Conservation (phyloP, 768 basidiomycete genomes). For the Xerocomus brunneocitrinus region DNA sequence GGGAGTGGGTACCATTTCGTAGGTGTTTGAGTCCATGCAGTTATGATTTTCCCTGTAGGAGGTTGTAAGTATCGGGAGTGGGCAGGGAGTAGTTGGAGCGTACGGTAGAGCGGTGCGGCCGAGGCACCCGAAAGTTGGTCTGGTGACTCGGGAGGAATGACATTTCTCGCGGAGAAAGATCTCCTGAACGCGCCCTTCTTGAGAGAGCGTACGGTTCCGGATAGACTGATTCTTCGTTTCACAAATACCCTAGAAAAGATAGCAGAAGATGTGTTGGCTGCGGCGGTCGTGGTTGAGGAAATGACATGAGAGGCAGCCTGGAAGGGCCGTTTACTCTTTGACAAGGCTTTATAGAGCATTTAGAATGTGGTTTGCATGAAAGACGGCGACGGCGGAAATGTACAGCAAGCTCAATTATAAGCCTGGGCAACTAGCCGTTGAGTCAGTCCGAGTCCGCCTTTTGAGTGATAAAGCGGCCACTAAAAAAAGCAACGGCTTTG, state of each 20-base stretch:
- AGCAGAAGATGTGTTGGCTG: conserved; percentile 31
- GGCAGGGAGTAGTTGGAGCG: background rate
- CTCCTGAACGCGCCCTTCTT: conserved; percentile 22
- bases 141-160: conserved; percentile 39
- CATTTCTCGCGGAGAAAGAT: conserved; percentile 24
- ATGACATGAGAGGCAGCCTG: conserved; percentile 47
- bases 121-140: conserved; percentile 37
- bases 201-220: conserved; percentile 29
- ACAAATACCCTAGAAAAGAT: conserved; percentile 31
- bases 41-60: conserved; percentile 53
- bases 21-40: conserved; percentile 82
- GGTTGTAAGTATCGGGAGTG: conserved; percentile 1
- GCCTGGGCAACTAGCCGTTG: background rate
- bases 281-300: conserved; percentile 25
- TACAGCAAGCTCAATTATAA: conserved; percentile 3
- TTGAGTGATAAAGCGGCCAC: background rate
- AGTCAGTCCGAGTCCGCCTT: conserved; percentile 4
- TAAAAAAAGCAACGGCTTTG: conserved; percentile 19
- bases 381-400: conserved; percentile 4
- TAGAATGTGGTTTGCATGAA: conserved; percentile 18
- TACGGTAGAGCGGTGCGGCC: conserved; percentile 47
- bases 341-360: conserved; percentile 29
- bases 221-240: conserved; percentile 29
- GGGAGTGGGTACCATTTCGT: conserved; percentile 96
- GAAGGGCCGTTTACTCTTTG: conserved; percentile 50